A percentile compares a stretch with the other conserved stretches of the same genome.
Conservation (phyloP, 768 basidiomycete species). For the Epithele typhae region DNA sequence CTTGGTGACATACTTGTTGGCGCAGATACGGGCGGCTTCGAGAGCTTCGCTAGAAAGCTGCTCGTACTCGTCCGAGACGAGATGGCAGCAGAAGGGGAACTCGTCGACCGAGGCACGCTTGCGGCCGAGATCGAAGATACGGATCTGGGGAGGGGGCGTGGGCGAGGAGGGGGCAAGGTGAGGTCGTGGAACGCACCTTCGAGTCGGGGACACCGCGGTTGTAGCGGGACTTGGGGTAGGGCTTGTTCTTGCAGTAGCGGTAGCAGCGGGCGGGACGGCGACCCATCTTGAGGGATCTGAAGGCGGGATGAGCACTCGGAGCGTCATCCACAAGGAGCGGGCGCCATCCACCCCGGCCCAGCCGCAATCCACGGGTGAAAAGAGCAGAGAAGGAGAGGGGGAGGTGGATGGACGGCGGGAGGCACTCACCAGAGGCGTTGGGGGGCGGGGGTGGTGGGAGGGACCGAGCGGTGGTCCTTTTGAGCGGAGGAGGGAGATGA, state of each 20-base stretch:
- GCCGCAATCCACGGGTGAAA: constrained; percentile 6
- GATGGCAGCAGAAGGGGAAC: constrained; percentile 95
- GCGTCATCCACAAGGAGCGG: constrained; percentile 18
- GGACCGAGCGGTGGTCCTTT: constrained; percentile 10
- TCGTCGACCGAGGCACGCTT: constrained; percentile 97
- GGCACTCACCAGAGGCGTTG: constrained; percentile 15
- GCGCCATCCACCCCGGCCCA: constrained; percentile 20
- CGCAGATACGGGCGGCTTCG: constrained; percentile 97
- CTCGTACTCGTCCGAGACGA: constrained; percentile 98
- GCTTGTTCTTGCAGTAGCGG: constrained; percentile 99
- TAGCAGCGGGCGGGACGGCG: constrained; percentile 98
- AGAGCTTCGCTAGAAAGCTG: constrained; percentile 94
- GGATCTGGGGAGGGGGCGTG: constrained; percentile 57
- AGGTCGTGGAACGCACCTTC: constrained; percentile 53
- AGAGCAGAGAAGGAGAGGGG: constrained; percentile 3
- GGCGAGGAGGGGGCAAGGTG: not conserved
- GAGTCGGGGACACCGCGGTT: constrained; percentile 98
- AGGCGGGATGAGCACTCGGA: constrained; percentile 4
- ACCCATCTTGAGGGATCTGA: constrained; percentile 61
- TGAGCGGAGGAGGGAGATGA: constrained; percentile 15
- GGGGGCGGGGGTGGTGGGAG: constrained; percentile 12
- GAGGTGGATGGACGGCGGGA: constrained; percentile 7
- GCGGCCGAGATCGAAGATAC: constrained; percentile 93
- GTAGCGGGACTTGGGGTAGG: constrained; percentile 92
- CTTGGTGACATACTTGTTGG: constrained; percentile 99